A percentile compares a stretch with the other conserved stretches of the same genome.
phyloP scores from a whole-genome alignment of 2,329 filamentous ascomycete species.

The Coleophoma crateriformis region DNA sequence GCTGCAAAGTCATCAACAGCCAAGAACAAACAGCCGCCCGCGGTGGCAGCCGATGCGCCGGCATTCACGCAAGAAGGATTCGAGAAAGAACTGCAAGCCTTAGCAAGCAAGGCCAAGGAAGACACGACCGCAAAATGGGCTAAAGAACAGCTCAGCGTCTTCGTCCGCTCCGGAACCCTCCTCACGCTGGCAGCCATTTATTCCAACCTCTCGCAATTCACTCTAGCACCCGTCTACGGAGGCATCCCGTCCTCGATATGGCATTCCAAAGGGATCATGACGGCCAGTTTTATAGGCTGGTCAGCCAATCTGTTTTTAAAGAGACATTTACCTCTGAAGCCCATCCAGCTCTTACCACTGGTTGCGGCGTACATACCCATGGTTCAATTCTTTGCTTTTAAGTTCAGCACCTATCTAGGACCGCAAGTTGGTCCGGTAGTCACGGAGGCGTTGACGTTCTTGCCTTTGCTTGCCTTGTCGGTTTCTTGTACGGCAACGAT shows the following conservation, averaged over 20 bases:
- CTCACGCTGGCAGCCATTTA: slow-evolving; percentile 55
- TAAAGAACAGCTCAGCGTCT: slow-evolving; percentile 18
- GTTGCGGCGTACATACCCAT: slow-evolving; percentile 71
- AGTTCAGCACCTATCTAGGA: slow-evolving; percentile 60
- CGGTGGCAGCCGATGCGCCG: slow-evolving; percentile 10
- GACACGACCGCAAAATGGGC: slow-evolving; percentile 25
- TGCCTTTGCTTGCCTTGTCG: slow-evolving; percentile 61
- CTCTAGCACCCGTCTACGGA: slow-evolving; percentile 83
- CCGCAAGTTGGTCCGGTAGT: slow-evolving; percentile 67
- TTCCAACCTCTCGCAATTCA: slow-evolving; percentile 67
- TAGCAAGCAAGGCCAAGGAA: slow-evolving; percentile 25
- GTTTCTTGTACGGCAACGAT: slow-evolving; percentile 58
- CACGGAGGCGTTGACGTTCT: slow-evolving; percentile 69
- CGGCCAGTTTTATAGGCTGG: slow-evolving; percentile 67
- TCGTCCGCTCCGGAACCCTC: slow-evolving; percentile 34
- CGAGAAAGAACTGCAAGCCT: slow-evolving; percentile 25
- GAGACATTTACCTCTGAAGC: slow-evolving; percentile 41
- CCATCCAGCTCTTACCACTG: slow-evolving; percentile 57
- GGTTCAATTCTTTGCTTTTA: slow-evolving; percentile 66
- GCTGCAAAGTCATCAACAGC: not conserved
- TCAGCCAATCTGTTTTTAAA: slow-evolving; percentile 56
- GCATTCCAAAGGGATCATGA: slow-evolving; percentile 62
- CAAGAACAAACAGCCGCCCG: slow-evolving; percentile 5
- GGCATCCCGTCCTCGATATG: slow-evolving; percentile 70
- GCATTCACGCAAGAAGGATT: slow-evolving; percentile 27